Evolutionary conservation across 805 yeast genomes (phyloP), one percentile per base, ranked within the genome.

Genomic region (Monosporozyma siamensis): DNA sequence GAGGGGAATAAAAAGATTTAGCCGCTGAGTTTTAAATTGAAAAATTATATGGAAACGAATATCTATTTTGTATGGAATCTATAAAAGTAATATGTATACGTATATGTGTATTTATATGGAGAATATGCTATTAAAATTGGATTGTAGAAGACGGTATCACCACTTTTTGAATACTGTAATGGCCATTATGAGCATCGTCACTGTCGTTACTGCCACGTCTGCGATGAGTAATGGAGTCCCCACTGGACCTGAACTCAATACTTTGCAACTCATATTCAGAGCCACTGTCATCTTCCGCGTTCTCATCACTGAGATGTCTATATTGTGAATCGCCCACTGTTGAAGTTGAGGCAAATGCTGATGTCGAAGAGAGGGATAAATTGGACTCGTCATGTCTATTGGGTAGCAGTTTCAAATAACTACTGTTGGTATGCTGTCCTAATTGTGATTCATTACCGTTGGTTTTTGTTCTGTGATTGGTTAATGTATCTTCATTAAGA

Each of bases 61-160:
- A 29, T 29, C 32, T 29, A 29, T 29, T 29, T 7, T 15, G 17
- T 15, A 25, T 3, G 6, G 17, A 29, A 20, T 29, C 32, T 29
- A 29, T 29, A 29, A 29, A 29, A 20, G 17, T 18, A 7, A 30
- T 30, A 3, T 15, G 11, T 30, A 15, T 30, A 17, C 15, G 21
- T 8, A 10, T 30, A 21, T 15, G 21, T 30, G 34, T n/a, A 9
- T 15, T 6, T 17, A 21, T 30, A 15, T 5, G 10, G 15, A 5
- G 15, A 9, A 12, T n/a, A 29, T 29, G 31, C 31, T n/a, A n/a
- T n/a, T 32, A 56, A 35, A 56, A 56, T 20, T 47, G 53, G 50
- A 56, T 55, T 4, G 59, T 51, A 0, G 59, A 47, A 5, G 58
- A 51, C 21, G 58, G 57, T 22, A 52, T 47, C 4, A 56, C 42